phyloP scores from a whole-genome alignment of 306 rosid genomes.

The Citrullus mucosospermus region DNA sequence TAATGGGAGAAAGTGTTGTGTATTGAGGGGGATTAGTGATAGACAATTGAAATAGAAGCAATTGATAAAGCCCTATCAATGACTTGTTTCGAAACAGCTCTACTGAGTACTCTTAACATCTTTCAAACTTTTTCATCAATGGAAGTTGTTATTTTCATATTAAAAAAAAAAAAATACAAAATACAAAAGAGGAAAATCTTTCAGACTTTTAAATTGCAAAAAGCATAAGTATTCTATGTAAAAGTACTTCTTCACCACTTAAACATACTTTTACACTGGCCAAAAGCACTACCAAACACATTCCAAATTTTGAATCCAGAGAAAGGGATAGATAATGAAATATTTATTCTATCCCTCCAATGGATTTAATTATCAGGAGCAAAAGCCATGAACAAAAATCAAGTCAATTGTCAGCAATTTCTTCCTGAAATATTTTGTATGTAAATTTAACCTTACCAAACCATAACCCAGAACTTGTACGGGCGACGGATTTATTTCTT shows the following conservation, averaged over 20 bases:
- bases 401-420: constrained; percentile 7
- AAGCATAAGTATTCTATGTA: neutral
- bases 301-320: neutral
- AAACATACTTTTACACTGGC: neutral
- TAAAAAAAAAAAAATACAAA: too few relatives aligned
- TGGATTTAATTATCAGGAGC: neutral
- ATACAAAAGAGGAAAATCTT: neutral
- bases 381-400: constrained; percentile 9
- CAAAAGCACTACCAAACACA: neutral
- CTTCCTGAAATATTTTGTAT: neutral
- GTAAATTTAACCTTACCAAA: constrained; percentile 41
- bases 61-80: neutral
- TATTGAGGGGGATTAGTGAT: neutral
- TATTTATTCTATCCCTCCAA: neutral
- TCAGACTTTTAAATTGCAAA: neutral
- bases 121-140: neutral
- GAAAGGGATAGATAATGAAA: neutral
- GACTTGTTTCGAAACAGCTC: neutral
- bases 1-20: neutral
- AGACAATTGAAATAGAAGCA: neutral
- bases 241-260: neutral
- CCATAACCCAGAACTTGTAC: constrained; percentile 56
- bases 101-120: neutral
- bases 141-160: too few relatives aligned
- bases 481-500: constrained; percentile 56